Evolutionary conservation across 441 rosid species (phyloP).

Genomic region (Euphorbia schlechtendalii): DNA sequence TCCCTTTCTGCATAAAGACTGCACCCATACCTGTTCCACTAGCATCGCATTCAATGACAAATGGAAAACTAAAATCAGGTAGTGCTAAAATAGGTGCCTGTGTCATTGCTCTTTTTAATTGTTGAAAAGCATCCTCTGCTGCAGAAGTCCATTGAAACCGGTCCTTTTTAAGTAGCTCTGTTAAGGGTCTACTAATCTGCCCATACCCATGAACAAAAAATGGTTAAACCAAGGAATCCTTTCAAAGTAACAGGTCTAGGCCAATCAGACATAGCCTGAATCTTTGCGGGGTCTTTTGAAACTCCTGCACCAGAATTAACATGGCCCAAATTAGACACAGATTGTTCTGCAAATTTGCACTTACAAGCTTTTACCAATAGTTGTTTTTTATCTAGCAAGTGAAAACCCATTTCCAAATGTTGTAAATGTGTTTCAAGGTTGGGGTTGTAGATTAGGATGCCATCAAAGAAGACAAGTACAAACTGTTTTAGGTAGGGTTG

Average conservation of each 20-base stretch:
- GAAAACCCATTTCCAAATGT: background rate
- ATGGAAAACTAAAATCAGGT: too few species aligned
- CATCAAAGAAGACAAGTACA: background rate
- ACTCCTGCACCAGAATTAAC: background rate
- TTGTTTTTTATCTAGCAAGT: background rate
- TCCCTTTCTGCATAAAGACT: too few species aligned
- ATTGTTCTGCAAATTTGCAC: accelerated
- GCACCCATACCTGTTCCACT: too few species aligned
- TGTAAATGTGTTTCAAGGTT: background rate
- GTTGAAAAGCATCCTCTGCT: too few species aligned
- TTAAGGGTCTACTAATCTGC: too few species aligned
- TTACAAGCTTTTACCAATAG: background rate
- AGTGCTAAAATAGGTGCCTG: too few species aligned
- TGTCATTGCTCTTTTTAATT: too few species aligned
- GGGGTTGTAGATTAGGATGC: background rate
- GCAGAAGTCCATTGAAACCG: too few species aligned
- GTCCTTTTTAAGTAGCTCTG: too few species aligned
- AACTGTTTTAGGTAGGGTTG: background rate
- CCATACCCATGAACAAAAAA: too few species aligned
- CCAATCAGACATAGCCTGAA: background rate
- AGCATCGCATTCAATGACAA: too few species aligned
- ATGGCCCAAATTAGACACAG: conserved; percentile 14
- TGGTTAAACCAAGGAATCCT: background rate
- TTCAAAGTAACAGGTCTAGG: background rate
- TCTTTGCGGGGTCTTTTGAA: background rate